Conservation (phyloP, 2,329 filamentous ascomycete genomes). For the Claviceps pazoutovae region DNA sequence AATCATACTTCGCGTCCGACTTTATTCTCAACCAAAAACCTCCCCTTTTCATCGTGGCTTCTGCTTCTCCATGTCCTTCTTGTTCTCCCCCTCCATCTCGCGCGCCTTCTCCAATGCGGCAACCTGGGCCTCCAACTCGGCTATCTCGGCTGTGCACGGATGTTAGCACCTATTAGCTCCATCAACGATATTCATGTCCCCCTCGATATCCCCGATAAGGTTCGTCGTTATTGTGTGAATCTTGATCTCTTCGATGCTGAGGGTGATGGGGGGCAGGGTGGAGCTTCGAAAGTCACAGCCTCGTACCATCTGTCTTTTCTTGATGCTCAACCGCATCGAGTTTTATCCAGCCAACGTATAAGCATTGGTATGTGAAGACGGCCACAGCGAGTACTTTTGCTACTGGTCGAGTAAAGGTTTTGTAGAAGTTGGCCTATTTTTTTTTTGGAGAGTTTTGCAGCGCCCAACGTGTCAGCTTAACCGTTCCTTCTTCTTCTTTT, state of each 20-base stretch:
- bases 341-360: slow-evolving; percentile 62
- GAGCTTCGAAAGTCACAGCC: too few relatives aligned
- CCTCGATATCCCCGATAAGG: too few relatives aligned
- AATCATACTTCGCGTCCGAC: not conserved
- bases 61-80: not conserved
- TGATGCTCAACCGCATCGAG: slow-evolving; percentile 59
- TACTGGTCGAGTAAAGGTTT: slow-evolving; percentile 57
- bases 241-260: too few relatives aligned
- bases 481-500: not conserved
- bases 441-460: not conserved
- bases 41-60: slow-evolving; percentile 8
- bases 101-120: slow-evolving; percentile 17
- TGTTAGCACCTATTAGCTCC: not conserved
- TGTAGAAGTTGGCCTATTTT: slow-evolving; percentile 53
- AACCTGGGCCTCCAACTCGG: slow-evolving; percentile 24
- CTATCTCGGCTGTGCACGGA: slow-evolving; percentile 17
- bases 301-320: slow-evolving; percentile 40
- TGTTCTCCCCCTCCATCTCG: not conserved
- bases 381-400: slow-evolving; percentile 62
- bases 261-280: too few relatives aligned
- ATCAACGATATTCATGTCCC: too few relatives aligned
- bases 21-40: slow-evolving; percentile 5
- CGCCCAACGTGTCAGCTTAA: not conserved
- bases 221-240: too few relatives aligned
- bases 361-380: slow-evolving; percentile 64